Evolutionary conservation across 768 basidiomycete genomes (phyloP).

Genomic region (Phylloporus sp.): DNA sequence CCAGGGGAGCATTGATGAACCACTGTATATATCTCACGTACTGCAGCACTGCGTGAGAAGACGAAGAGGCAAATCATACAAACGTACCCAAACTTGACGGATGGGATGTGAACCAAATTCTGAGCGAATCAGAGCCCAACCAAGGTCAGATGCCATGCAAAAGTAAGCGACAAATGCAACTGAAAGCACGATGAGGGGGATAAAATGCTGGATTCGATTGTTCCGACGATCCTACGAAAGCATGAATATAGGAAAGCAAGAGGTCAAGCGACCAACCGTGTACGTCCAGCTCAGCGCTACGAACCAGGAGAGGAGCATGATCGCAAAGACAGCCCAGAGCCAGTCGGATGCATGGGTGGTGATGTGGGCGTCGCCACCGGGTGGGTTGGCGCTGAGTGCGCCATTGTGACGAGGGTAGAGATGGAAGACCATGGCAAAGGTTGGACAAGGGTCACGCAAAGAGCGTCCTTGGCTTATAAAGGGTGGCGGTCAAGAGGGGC

Average conservation of each 20-base stretch:
- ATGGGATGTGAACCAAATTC: slow-evolving; percentile 30
- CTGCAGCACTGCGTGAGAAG: slow-evolving; percentile 18
- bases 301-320: slow-evolving; percentile 44
- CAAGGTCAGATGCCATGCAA: slow-evolving; percentile 55
- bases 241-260: background rate
- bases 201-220: slow-evolving; percentile 47
- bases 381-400: slow-evolving; percentile 35
- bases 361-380: slow-evolving; percentile 37
- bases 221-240: slow-evolving; percentile 33
- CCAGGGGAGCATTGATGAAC: slow-evolving; percentile 52
- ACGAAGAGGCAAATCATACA: fast-evolving
- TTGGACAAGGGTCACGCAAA: background rate
- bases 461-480: slow-evolving; percentile 1
- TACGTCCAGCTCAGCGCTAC: slow-evolving; percentile 35
- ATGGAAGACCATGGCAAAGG: slow-evolving; percentile 19
- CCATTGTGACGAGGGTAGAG: slow-evolving; percentile 20
- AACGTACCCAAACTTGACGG: slow-evolving; percentile 43
- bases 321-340: slow-evolving; percentile 52
- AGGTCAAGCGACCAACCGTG: slow-evolving; percentile 15
- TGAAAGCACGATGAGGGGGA: slow-evolving; percentile 44
- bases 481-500: slow-evolving; percentile 11
- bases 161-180: slow-evolving; percentile 47
- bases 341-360: slow-evolving; percentile 46
- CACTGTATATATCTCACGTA: slow-evolving; percentile 54
- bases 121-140: slow-evolving; percentile 41